Conservation (phyloP, 2,329 filamentous ascomycete species). For the Aspergillus viridinutans region DNA sequence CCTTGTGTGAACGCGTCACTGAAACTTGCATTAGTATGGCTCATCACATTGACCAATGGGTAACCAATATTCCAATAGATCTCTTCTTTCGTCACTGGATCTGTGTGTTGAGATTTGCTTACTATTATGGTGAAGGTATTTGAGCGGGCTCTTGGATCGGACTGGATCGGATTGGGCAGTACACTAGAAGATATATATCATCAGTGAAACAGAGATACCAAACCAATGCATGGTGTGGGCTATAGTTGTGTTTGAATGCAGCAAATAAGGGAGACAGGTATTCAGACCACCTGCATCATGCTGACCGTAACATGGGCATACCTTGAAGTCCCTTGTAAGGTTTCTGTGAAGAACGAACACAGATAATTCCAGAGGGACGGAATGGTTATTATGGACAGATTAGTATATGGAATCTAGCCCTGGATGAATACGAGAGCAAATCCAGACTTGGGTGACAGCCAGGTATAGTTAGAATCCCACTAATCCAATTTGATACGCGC, state of each 20-base stretch:
- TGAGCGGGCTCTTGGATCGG: not conserved
- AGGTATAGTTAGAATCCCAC: not conserved
- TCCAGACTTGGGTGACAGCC: not conserved
- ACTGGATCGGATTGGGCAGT: not conserved
- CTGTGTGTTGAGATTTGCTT: not conserved
- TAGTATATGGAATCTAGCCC: not conserved
- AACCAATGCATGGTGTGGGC: not conserved
- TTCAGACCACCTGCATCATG: not conserved
- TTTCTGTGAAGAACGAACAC: not conserved
- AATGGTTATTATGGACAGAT: not conserved
- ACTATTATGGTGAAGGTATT: not conserved
- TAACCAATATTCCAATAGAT: not conserved
- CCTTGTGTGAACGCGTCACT: conserved; percentile 99
- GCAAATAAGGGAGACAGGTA: not conserved
- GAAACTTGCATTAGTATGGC: not conserved
- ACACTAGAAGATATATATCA: not conserved
- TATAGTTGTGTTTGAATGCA: not conserved
- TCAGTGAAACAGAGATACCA: not conserved
- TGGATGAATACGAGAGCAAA: not conserved
- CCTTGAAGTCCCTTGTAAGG: not conserved
- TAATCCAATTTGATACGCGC: not conserved
- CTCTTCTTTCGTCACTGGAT: not conserved
- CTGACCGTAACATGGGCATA: not conserved
- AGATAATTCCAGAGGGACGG: not conserved
- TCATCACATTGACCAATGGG: not conserved